phyloP scores from a whole-genome alignment of 2,329 filamentous ascomycete genomes.

The Venturia aucupariae region DNA sequence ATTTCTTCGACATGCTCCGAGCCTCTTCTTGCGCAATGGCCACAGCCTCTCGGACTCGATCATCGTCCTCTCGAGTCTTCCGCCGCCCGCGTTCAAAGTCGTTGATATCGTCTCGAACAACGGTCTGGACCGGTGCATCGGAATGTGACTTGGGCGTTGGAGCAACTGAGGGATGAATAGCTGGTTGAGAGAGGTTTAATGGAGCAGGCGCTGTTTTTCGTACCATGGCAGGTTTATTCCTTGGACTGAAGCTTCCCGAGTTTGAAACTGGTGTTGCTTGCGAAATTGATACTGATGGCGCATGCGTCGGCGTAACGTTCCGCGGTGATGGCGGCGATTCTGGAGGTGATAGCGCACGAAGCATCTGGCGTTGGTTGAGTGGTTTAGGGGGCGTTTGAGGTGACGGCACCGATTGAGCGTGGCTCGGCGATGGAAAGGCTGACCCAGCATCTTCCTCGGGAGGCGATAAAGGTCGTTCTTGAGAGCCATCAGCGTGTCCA shows the following conservation, averaged over 20 bases:
- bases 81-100: conserved; percentile 64
- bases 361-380: neutral
- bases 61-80: conserved; percentile 81
- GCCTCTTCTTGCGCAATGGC: conserved; percentile 58
- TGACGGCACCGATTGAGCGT: neutral
- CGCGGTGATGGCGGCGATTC: neutral
- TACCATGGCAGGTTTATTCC: conserved; percentile 25
- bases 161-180: conserved; percentile 33
- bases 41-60: conserved; percentile 63
- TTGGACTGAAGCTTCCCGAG: conserved; percentile 24
- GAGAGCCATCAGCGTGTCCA: neutral
- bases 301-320: neutral
- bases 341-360: conserved; percentile 8
- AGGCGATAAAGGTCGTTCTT: conserved; percentile 3
- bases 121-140: conserved; percentile 47
- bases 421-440: neutral
- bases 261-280: conserved; percentile 31
- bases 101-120: conserved; percentile 50
- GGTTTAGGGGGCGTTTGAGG: neutral
- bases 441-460: neutral
- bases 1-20: conserved; percentile 66
- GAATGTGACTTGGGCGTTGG: conserved; percentile 57
- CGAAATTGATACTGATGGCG: conserved; percentile 29
- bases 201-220: conserved; percentile 82
- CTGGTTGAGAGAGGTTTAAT: conserved; percentile 48